Evolutionary conservation across 2,329 filamentous ascomycete species (phyloP).

Genomic region (Ceratocystis variospora): DNA sequence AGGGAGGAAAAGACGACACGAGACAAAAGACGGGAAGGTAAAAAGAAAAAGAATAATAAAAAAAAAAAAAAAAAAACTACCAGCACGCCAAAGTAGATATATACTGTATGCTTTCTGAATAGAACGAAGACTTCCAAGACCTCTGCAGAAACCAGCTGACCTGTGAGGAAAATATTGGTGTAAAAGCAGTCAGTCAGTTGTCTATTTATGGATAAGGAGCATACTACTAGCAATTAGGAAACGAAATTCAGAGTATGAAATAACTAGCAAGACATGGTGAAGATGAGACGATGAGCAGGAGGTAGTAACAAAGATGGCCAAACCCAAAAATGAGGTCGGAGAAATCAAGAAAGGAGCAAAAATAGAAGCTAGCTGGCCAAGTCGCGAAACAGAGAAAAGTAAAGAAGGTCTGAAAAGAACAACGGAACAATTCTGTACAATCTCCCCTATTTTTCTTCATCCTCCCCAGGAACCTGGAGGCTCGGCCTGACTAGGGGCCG

Average conservation of each 20-base stretch:
- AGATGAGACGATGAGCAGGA: background rate
- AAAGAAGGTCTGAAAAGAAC: slow-evolving; percentile 7
- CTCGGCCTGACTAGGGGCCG: background rate
- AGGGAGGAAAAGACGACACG: slow-evolving; percentile 17
- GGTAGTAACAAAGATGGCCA: background rate
- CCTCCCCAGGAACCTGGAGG: background rate
- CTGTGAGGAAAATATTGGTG: slow-evolving; percentile 38
- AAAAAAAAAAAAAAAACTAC: background rate
- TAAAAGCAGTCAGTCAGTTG: background rate
- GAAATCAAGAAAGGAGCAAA: background rate
- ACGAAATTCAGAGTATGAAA: background rate
- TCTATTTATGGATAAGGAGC: background rate
- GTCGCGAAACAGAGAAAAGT: slow-evolving; percentile 5
- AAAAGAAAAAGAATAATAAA: background rate
- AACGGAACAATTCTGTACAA: slow-evolving; percentile 1
- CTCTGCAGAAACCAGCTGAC: slow-evolving; percentile 77
- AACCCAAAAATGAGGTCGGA: background rate
- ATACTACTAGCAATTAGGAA: background rate
- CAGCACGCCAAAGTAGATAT: background rate
- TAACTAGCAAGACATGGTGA: background rate
- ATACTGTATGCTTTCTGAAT: background rate
- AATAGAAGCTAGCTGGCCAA: slow-evolving; percentile 7
- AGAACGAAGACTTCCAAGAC: slow-evolving; percentile 22
- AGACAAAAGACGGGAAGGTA: slow-evolving; percentile 18
- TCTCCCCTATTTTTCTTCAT: slow-evolving; percentile 5